Conservation (phyloP, 495 filamentous ascomycete genomes). For the Sabuloglossum arenarium region DNA sequence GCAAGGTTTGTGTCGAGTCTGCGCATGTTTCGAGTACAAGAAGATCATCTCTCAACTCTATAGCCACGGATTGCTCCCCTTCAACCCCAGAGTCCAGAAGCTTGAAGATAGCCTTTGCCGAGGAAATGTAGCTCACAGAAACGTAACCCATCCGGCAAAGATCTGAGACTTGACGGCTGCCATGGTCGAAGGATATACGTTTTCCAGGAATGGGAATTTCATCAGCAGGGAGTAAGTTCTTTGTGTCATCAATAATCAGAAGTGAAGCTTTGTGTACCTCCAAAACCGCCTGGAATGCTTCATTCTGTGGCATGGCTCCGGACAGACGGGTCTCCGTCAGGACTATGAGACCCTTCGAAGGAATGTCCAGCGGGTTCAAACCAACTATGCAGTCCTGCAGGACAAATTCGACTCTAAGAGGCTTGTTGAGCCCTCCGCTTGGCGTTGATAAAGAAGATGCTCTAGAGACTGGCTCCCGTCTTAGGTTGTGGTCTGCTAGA, state of each 20-base stretch:
- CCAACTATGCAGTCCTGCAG: slow-evolving; percentile 65
- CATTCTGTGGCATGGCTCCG: slow-evolving; percentile 35
- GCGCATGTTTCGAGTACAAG: slow-evolving; percentile 87
- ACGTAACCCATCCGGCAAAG: slow-evolving; percentile 60
- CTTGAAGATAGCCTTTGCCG: slow-evolving; percentile 44
- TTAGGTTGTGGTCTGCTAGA: slow-evolving; percentile 30
- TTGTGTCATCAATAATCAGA: slow-evolving; percentile 60
- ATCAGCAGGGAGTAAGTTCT: neutral
- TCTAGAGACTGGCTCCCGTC: neutral
- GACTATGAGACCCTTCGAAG: slow-evolving; percentile 54
- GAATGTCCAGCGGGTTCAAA: slow-evolving; percentile 58
- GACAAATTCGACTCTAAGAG: slow-evolving; percentile 47
- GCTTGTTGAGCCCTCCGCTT: slow-evolving; percentile 23
- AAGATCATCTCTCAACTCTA: slow-evolving; percentile 66
- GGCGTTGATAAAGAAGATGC: neutral
- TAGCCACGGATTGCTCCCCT: slow-evolving; percentile 44
- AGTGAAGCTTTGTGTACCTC: slow-evolving; percentile 61
- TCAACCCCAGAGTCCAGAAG: slow-evolving; percentile 28
- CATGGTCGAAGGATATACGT: slow-evolving; percentile 24
- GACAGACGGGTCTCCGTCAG: slow-evolving; percentile 54
- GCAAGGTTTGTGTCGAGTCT: slow-evolving; percentile 87
- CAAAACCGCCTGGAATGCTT: slow-evolving; percentile 35
- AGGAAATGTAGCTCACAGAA: slow-evolving; percentile 62
- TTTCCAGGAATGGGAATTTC: slow-evolving; percentile 10
- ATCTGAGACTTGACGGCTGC: slow-evolving; percentile 37